Base-by-base conservation (phyloP, 257 asterid species). In the Plantago major region DNA sequence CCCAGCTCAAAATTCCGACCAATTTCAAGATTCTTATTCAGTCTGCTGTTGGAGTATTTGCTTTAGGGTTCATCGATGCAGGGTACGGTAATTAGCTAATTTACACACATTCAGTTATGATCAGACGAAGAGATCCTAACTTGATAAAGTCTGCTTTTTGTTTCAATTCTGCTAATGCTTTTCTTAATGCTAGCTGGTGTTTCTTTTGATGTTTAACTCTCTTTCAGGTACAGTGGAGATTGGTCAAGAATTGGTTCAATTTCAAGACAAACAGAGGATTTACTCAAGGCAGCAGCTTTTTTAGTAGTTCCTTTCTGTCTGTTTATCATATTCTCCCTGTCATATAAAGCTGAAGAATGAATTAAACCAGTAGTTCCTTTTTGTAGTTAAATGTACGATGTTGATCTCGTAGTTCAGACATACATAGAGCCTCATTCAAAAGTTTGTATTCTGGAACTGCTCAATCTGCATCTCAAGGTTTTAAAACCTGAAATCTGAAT, bases 221-320 rank as follows among this genome's bases (percentile, higher is more conserved):
- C 49, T 45, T 50, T 69, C 85, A 89, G 95, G 81, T 89, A 89
- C 11, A 87, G 97, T 76, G 97, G 97, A 65, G 96, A 90, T 46
- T 90, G 97, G 96, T 84, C 95, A 17, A 84, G 96, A 75, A 83
- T 90, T 76, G 95, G 96, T 55, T 90, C 68, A 58, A 80, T 90
- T 67, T 72, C 97, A 30, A 78, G 67, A 60, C 86, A 60, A 42
- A 64, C 77, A 26, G 96, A 90, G 73, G 78, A 85, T 62, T 68
- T 87, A 42, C 80, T 90, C 46, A 87, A 80, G 64, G 71, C 67
- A 78, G 88, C 87, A 42, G 89, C 96, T 2, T 83, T 76, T 76
- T n/a, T 87, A 11, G 71, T 90, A 7, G 87, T 81, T 46, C 97
- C 97, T 67, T 67, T 79, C 1, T 87, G 89, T 63, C 2, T 81